Evolutionary conservation across 1,139 yeast species (phyloP), one percentile per base, ranked within the genome.

Genomic region (Spencermartinsiella ligniputridi): DNA sequence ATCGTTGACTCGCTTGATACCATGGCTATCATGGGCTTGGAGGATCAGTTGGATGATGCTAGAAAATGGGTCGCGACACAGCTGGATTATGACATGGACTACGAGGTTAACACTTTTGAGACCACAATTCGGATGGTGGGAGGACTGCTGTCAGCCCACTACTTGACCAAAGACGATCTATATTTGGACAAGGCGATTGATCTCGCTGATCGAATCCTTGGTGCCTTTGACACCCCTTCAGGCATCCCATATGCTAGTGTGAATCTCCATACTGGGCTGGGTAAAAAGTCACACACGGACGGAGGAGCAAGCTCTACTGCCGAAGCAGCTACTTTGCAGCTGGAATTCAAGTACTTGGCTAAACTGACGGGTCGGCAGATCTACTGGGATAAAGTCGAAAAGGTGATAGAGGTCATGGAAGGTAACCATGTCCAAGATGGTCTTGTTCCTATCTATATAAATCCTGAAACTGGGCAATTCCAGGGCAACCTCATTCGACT

Each of bases 81-180:
- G 37, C 63, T 82, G 41, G 61, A 64, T 33, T 82, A 79, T 53
- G 77, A 80, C 55, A 78, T 86, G 57, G 86, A 88, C 60, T 77
- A 80, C 55, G 76, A 78, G 32, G 95, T 89, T 39, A 88, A 83
- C 61, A 83, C 88, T 3, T 90, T 90, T 64, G 97, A 90, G 62
- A 88, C 97, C 11, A 88, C 97, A 3, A 90, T 88, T 53, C 74
- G 97, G 57, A 88, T 89, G 95, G 70, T 90, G 40, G 97, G 97
- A 35, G 97, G 97, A 0, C 71, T 90, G 18, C 69, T 90, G 44
- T 83, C 96, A 1, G 95, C 96, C 0, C 80, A 79, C 61, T 82
- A 86, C 55, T 68, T 89, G 33, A 75, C 92, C 1, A 69, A 74
- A 2, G 92, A 85, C 53, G 82, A 81, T 42, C 51, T 85, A 45